Evolutionary conservation across 1,139 yeast species (phyloP).

Genomic region (Yamadazyma diddensiae): DNA sequence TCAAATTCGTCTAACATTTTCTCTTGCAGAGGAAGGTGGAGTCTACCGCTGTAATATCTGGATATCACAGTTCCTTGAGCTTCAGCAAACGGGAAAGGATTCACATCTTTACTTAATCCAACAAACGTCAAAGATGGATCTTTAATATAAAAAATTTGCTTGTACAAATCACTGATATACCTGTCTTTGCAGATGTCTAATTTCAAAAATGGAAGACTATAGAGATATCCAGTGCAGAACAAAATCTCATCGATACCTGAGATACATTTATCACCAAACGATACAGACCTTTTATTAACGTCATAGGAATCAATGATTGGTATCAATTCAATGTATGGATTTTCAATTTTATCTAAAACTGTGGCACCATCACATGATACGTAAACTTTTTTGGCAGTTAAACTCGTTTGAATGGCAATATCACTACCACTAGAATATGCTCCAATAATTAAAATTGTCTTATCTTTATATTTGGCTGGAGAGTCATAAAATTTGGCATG

Average conservation of each 20-base stretch:
- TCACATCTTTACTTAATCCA: conserved; percentile 37
- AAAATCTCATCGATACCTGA: conserved; percentile 35
- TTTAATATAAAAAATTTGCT: conserved; percentile 42
- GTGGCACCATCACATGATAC: conserved; percentile 32
- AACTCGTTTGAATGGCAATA: conserved; percentile 38
- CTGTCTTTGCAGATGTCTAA: conserved; percentile 15
- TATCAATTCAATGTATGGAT: conserved; percentile 18
- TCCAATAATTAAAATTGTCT: conserved; percentile 41
- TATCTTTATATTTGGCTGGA: conserved; percentile 26
- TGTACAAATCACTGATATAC: conserved; percentile 28
- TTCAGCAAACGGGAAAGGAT: conserved; percentile 50
- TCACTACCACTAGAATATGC: conserved; percentile 48
- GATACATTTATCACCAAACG: conserved; percentile 24
- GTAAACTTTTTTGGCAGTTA: conserved; percentile 10
- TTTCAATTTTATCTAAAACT: conserved; percentile 33
- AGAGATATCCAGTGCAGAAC: conserved; percentile 50
- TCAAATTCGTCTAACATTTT: conserved; percentile 27
- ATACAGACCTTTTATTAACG: conserved; percentile 21
- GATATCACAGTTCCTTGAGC: conserved; percentile 45
- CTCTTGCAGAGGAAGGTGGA: conserved; percentile 29
- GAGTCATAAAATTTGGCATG: conserved; percentile 45
- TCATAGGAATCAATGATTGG: conserved; percentile 31
- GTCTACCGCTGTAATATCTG: conserved; percentile 39
- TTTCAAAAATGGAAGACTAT: conserved; percentile 39
- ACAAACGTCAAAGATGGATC: conserved; percentile 44